Conservation (phyloP, 2,329 filamentous ascomycete species). For the Stemphylium beticola region DNA sequence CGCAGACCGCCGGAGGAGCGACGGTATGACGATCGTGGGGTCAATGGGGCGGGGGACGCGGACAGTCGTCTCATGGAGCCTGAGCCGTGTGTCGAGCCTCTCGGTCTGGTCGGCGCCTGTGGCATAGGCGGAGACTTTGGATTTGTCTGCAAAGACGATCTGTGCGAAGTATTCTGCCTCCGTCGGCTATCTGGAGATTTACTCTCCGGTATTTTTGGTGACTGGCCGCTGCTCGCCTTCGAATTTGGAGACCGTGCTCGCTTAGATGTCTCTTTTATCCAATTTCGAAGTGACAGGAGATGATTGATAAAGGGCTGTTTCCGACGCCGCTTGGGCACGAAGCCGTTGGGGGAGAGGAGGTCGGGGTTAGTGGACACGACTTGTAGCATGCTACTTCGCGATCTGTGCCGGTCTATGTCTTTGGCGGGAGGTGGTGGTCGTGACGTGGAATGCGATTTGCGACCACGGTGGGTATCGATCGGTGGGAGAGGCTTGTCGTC, state of each 20-base stretch:
- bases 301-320: conserved; percentile 71
- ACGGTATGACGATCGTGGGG: conserved; percentile 84
- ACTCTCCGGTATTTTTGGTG: conserved; percentile 39
- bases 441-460: conserved; percentile 78
- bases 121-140: conserved; percentile 48
- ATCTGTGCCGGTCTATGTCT: conserved; percentile 70
- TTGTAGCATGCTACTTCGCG: conserved; percentile 84
- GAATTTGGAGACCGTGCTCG: conserved; percentile 44
- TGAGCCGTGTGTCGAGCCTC: conserved; percentile 53
- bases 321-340: conserved; percentile 62
- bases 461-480: conserved; percentile 77
- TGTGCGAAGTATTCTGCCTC: conserved; percentile 45
- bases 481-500: conserved; percentile 66
- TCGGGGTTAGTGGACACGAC: conserved; percentile 76
- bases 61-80: conserved; percentile 66
- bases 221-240: conserved; percentile 44
- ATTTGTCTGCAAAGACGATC: conserved; percentile 44
- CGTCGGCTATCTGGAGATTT: conserved; percentile 40
- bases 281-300: conserved; percentile 71
- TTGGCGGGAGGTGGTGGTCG: conserved; percentile 86
- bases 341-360: conserved; percentile 62
- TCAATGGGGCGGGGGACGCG: conserved; percentile 83
- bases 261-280: conserved; percentile 68
- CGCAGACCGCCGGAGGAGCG: conserved; percentile 82
- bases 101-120: conserved; percentile 47